Evolutionary conservation across 495 filamentous ascomycete species (phyloP).

Genomic region (Aspergillus bertholletiae): DNA sequence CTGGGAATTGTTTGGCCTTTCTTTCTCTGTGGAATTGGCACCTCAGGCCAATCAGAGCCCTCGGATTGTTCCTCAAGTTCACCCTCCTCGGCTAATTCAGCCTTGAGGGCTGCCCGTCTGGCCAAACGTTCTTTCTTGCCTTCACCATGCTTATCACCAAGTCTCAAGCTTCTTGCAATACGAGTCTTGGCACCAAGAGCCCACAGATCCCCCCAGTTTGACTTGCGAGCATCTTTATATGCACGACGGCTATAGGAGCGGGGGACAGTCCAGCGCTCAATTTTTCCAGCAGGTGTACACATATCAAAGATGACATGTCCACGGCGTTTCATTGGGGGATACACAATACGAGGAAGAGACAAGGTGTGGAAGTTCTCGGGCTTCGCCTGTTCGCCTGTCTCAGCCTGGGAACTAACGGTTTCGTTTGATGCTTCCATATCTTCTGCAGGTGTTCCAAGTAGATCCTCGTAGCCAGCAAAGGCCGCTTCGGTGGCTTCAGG

Average conservation of each 20-base stretch:
- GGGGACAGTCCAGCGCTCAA: conserved; percentile 95
- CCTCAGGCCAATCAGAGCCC: conserved; percentile 30
- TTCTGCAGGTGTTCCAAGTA: conserved; percentile 12
- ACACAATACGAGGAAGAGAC: conserved; percentile 71
- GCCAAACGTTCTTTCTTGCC: conserved; percentile 47
- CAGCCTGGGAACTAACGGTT: not conserved
- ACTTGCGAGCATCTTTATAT: conserved; percentile 88
- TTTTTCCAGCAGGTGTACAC: conserved; percentile 77
- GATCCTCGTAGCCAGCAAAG: conserved; percentile 47
- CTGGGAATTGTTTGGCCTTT: conserved; percentile 42
- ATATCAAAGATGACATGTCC: conserved; percentile 87
- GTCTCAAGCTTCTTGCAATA: conserved; percentile 53
- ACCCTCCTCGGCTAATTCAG: conserved; percentile 27
- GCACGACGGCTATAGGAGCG: conserved; percentile 73
- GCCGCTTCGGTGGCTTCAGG: conserved; percentile 44
- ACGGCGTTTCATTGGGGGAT: conserved; percentile 77
- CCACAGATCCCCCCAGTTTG: conserved; percentile 92
- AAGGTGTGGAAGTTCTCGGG: conserved; percentile 49
- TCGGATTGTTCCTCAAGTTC: conserved; percentile 14
- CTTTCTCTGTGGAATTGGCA: conserved; percentile 26
- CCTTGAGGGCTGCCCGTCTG: conserved; percentile 32
- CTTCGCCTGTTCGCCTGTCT: conserved; percentile 4
- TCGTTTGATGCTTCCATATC: conserved; percentile 3
- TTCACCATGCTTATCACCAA: conserved; percentile 57
- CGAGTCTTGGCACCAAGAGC: conserved; percentile 90